These are phyloP conservation scores for Tolypocladium guangdongense DNA, from an alignment of 2,329 filamentous ascomycete genomes.

Conservation along the genomic window DNA sequence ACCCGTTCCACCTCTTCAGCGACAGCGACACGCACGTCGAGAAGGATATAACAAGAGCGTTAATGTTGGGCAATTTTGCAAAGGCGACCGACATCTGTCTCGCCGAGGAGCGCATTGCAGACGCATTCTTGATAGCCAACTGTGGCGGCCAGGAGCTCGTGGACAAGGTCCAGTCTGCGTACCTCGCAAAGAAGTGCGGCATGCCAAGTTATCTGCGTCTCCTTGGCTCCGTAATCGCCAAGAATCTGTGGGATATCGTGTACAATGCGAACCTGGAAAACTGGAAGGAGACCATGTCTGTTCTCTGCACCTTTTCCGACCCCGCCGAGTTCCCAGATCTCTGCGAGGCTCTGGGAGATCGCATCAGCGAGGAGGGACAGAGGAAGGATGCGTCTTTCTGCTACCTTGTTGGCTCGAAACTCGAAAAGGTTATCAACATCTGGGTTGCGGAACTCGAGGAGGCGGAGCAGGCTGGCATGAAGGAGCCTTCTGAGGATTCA, in stretches of 20 bases:
- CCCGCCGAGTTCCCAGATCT: slow-evolving; percentile 86
- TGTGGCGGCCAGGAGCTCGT: slow-evolving; percentile 89
- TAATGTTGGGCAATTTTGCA: slow-evolving; percentile 86
- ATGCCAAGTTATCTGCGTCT: slow-evolving; percentile 88
- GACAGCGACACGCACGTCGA: slow-evolving; percentile 78
- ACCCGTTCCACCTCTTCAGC: slow-evolving; percentile 82
- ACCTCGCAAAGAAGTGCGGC: slow-evolving; percentile 71
- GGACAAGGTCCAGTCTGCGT: slow-evolving; percentile 85
- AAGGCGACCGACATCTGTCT: slow-evolving; percentile 83
- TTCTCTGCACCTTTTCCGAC: slow-evolving; percentile 89
- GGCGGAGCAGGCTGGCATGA: slow-evolving; percentile 62
- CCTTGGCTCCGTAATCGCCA: slow-evolving; percentile 81
- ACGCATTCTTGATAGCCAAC: slow-evolving; percentile 96
- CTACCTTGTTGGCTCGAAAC: slow-evolving; percentile 87
- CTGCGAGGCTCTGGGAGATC: slow-evolving; percentile 88
- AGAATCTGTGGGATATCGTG: slow-evolving; percentile 96
- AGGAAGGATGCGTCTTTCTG: slow-evolving; percentile 94
- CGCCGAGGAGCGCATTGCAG: slow-evolving; percentile 79
- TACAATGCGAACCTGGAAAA: slow-evolving; percentile 87
- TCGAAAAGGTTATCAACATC: slow-evolving; percentile 92
- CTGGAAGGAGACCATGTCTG: slow-evolving; percentile 97
- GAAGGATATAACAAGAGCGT: slow-evolving; percentile 72
- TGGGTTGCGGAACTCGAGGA: slow-evolving; percentile 89
- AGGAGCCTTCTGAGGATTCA: slow-evolving; percentile 60
- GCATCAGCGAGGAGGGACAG: slow-evolving; percentile 66